Base-by-base conservation (phyloP, 768 basidiomycete species). In the Hydnomerulius pinastri region DNA sequence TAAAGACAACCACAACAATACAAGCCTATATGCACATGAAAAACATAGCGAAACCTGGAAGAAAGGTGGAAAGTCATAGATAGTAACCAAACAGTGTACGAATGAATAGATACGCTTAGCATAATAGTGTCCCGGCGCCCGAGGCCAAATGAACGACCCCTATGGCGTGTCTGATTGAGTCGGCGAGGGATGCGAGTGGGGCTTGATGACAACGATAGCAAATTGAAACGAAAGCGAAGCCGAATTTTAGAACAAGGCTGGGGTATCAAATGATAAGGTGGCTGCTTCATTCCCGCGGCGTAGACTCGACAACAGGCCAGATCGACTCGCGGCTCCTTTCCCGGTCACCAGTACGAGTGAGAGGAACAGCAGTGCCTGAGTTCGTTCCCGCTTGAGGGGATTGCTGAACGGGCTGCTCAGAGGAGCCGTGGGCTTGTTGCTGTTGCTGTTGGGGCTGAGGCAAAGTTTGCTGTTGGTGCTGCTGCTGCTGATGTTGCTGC, bases 231-330 rank as follows among this genome's bases (percentile, higher is more conserved):
- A 69, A 55, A 64, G 67, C 65, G 49, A 53, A 43, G 45, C 27
- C 54, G 60, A 46, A 54, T 66, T 61, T 54, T 28, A 48, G 23
- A 24, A 21, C 21, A 47, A n/a, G 24, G 25, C 15, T 39, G 38
- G 28, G 51, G 55, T 49, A 60, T 55, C 43, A 51, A 54, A 35
- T 40, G 15, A 47, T 51, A 40, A 53, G 32, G 27, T 29, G 23
- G 30, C 33, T 51, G 43, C 52, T 56, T 54, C 65, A 68, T 52
- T 69, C 66, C 46, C 60, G 57, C 20, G 63, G 52, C 27, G 56
- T 54, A 35, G 68, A 54, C 51, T 61, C 63, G 46, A 53, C 51
- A 24, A 70, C 55, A 25, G 66, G 58, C 66, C 66, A 67, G 48
- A 67, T 48, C 25, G 55, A 39, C 20, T 67, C 66, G 18, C 66